Conservation (phyloP, 768 basidiomycete species). For the Hypholoma sublateritium region DNA sequence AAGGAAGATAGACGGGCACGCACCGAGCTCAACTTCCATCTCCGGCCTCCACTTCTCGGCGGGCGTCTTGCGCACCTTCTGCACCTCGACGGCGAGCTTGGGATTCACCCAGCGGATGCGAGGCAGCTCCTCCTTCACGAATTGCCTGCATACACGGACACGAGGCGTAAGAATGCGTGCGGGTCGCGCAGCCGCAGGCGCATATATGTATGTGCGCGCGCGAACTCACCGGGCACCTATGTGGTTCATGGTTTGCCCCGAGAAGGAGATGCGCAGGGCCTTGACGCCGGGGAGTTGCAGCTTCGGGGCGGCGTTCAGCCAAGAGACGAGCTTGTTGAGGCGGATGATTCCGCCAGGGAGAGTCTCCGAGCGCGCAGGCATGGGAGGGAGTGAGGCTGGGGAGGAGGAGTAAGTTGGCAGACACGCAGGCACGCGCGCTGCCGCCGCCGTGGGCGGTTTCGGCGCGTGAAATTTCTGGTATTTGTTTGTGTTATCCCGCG, state of each 20-base stretch:
- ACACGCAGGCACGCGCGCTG: neutral
- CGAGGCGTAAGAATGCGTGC: neutral
- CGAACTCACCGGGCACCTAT: slow-evolving; percentile 67
- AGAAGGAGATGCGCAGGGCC: slow-evolving; percentile 54
- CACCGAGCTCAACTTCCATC: slow-evolving; percentile 63
- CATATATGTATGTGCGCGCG: neutral
- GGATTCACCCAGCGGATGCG: slow-evolving; percentile 81
- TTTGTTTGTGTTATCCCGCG: slow-evolving; percentile 2
- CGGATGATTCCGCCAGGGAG: slow-evolving; percentile 19
- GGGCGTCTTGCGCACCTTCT: slow-evolving; percentile 50
- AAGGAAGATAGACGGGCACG: slow-evolving; percentile 27
- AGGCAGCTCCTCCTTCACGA: slow-evolving; percentile 76
- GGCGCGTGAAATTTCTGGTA: slow-evolving; percentile 6
- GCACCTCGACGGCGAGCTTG: slow-evolving; percentile 56
- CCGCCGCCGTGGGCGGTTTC: neutral
- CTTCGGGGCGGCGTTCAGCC: slow-evolving; percentile 51
- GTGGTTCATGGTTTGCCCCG: slow-evolving; percentile 60
- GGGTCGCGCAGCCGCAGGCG: neutral
- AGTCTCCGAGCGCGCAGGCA: slow-evolving; percentile 19
- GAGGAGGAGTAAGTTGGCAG: neutral
- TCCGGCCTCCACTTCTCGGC: slow-evolving; percentile 61
- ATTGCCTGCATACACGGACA: slow-evolving; percentile 50
- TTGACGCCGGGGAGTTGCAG: slow-evolving; percentile 50
- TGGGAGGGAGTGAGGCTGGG: neutral
- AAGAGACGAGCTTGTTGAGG: slow-evolving; percentile 52